Conservation (phyloP, 805 yeast species). For the Cyberlindnera galapagoensis region DNA sequence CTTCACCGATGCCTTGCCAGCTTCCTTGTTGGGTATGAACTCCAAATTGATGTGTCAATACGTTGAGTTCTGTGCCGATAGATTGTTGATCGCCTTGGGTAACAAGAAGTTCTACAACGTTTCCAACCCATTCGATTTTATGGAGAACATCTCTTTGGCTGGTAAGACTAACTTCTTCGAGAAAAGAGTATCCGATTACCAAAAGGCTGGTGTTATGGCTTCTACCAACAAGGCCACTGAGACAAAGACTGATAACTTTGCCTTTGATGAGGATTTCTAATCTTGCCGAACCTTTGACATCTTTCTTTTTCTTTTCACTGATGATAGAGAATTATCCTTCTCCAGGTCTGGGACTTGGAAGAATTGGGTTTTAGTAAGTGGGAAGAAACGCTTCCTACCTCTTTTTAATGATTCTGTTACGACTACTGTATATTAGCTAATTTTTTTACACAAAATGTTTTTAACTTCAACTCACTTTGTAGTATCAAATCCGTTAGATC, state of each 20-base stretch:
- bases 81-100: constrained; percentile 86
- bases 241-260: constrained; percentile 51
- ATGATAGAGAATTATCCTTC: too few relatives aligned
- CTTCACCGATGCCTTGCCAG: constrained; percentile 93
- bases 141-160: constrained; percentile 97
- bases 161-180: constrained; percentile 99
- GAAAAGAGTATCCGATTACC: constrained; percentile 97
- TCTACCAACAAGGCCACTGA: constrained; percentile 42
- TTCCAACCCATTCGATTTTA: constrained; percentile 93
- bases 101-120: constrained; percentile 83
- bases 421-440: constrained; percentile 1
- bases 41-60: constrained; percentile 91
- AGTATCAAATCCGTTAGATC: too few relatives aligned
- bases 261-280: constrained; percentile 92
- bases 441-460: too few relatives aligned
- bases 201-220: constrained; percentile 99
- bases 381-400: too few relatives aligned
- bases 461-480: too few relatives aligned
- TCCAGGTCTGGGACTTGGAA: too few relatives aligned
- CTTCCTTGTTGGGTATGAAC: constrained; percentile 92
- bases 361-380: too few relatives aligned
- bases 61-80: constrained; percentile 96
- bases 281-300: not conserved
- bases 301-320: not conserved
- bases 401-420: constrained; percentile 2